phyloP scores from a whole-genome alignment of 1,284 basidiomycete genomes.

The Tilletiopsis washingtonensis region DNA sequence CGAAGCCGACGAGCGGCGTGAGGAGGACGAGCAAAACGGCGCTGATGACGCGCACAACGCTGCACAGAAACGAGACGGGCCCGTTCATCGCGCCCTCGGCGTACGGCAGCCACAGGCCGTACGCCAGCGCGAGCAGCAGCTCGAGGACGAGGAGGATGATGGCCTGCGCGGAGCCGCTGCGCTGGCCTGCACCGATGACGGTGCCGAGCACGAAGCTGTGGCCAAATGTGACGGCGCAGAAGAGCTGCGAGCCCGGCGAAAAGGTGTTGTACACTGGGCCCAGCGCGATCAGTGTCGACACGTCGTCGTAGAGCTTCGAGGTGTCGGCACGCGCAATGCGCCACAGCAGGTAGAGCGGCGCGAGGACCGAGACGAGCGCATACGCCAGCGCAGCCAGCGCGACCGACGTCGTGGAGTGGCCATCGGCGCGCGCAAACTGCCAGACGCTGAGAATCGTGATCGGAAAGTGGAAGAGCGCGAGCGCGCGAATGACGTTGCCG shows the following conservation, averaged over 20 bases:
- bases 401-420: constrained; percentile 54
- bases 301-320: constrained; percentile 87
- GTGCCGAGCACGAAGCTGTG: constrained; percentile 72
- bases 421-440: constrained; percentile 62
- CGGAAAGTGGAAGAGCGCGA: constrained; percentile 86
- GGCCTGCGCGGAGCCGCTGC: constrained; percentile 80
- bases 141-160: constrained; percentile 62
- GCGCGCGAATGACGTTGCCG: constrained; percentile 80
- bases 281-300: constrained; percentile 75
- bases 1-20: constrained; percentile 62
- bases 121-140: constrained; percentile 28
- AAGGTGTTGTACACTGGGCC: constrained; percentile 96
- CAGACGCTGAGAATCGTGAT: constrained; percentile 84
- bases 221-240: constrained; percentile 69
- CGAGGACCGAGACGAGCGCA: constrained; percentile 65
- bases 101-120: constrained; percentile 74
- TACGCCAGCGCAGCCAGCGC: constrained; percentile 69
- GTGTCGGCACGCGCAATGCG: constrained; percentile 71
- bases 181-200: constrained; percentile 79
- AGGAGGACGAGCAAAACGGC: constrained; percentile 82
- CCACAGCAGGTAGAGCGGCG: constrained; percentile 67
- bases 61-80: constrained; percentile 79
- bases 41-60: constrained; percentile 77
- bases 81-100: constrained; percentile 94
- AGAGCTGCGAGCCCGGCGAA: constrained; percentile 80